These are phyloP conservation scores for Fusarium bactridioides DNA, from an alignment of 2,329 filamentous ascomycete genomes.

Conservation along the genomic window DNA sequence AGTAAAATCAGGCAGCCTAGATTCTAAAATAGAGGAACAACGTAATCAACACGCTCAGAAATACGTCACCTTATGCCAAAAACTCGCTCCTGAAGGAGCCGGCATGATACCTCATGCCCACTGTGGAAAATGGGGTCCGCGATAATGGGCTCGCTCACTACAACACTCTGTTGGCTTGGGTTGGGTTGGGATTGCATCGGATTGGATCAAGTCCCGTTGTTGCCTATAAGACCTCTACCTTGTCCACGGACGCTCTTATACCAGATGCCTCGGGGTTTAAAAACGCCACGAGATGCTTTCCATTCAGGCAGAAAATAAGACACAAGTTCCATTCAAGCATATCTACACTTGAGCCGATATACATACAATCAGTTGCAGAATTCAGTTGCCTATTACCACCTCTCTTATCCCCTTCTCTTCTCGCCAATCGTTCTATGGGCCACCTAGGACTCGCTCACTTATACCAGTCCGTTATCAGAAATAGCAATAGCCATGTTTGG, in stretches of 20 bases:
- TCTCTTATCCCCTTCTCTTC: neutral
- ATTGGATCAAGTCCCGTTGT: neutral
- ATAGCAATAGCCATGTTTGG: constrained; percentile 47
- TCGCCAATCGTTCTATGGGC: constrained; percentile 6
- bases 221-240: constrained; percentile 30
- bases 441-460: constrained; percentile 4
- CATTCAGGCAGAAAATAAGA: constrained; percentile 27
- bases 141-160: neutral
- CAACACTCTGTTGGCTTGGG: constrained; percentile 14
- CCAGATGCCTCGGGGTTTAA: constrained; percentile 26
- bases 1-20: constrained; percentile 4
- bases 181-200: constrained; percentile 8
- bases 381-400: constrained; percentile 6
- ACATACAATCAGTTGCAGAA: neutral
- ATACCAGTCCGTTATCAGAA: neutral
- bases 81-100: neutral
- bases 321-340: constrained; percentile 1
- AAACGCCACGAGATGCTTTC: constrained; percentile 30
- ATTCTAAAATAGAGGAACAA: constrained; percentile 2
- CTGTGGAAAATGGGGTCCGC: constrained; percentile 13
- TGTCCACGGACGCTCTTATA: neutral
- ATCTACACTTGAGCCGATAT: constrained; percentile 1
- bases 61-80: neutral
- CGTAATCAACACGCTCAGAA: neutral
- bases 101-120: constrained; percentile 13